Evolutionary conservation across 441 rosid genomes (phyloP), one percentile per base, ranked within the genome.

Genomic region (Aquilaria agallochum): DNA sequence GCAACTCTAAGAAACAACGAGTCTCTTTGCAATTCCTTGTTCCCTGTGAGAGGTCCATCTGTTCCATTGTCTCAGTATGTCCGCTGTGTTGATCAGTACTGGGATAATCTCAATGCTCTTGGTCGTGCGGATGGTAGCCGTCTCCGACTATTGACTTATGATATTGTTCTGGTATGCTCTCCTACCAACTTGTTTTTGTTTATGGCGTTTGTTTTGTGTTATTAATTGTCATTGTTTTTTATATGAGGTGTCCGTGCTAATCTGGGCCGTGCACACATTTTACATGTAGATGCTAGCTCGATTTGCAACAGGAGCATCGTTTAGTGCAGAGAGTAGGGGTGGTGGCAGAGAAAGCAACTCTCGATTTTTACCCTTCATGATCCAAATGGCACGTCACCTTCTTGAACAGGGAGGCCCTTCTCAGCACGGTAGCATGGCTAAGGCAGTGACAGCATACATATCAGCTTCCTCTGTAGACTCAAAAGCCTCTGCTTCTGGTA

Each of bases 271-370:
- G 5, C 45, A 40, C 45, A 40, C 51, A 31, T 61, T 74, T 56
- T 54, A 48, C 54, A 50, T 69, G 20, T 64, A 96, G 99, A 96
- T 96, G 99, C 81, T 96, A 57, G 99, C 99, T 67, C 92, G 99
- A 68, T 96, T 94, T 75, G 99, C 99, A 15, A 96, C 99, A 4
- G 99, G 99, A 33, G 99, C 99, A 67, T 87, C 99, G 20, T 96
- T 96, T 72, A 83, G 90, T 50, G 85, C 78, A 31, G 99, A 96
- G 33, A 5, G 96, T 70, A 79, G 98, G 74, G 99, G 99, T 48
- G 99, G 99, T 46, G 99, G 99, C 69, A 84, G 91, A 70, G 99
- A 96, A 78, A 94, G 98, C 88, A 96, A 96, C 84, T 96, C 99
- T 5, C 83, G 94, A 33, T 94, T 96, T 73, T 80, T 96, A 66